Evolutionary conservation across 306 rosid species (phyloP).

Genomic region (Albizia julibrissin): DNA sequence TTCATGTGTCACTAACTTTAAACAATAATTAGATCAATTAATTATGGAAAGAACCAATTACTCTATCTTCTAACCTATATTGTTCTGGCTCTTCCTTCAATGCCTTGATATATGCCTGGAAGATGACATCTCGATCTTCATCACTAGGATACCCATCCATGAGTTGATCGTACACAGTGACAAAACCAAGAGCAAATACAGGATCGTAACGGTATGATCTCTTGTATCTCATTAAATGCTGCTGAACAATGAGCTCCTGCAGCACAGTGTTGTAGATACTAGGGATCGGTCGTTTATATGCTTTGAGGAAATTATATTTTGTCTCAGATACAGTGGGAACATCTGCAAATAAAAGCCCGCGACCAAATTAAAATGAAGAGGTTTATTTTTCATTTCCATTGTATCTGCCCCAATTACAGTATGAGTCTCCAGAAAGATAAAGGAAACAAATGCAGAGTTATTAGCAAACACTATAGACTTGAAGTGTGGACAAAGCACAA

Average conservation of each 20-base stretch:
- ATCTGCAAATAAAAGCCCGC: constrained; percentile 56
- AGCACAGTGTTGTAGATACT: constrained; percentile 85
- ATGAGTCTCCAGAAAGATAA: constrained; percentile 4
- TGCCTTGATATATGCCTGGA: constrained; percentile 81
- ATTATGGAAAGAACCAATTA: constrained; percentile 21
- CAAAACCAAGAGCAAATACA: constrained; percentile 90
- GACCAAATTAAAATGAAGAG: constrained; percentile 24
- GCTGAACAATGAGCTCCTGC: constrained; percentile 97
- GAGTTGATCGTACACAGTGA: constrained; percentile 89
- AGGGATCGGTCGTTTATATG: constrained; percentile 90
- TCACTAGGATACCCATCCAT: constrained; percentile 98
- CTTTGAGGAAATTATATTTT: constrained; percentile 77
- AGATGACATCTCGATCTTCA: constrained; percentile 84
- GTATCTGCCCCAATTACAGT: neutral
- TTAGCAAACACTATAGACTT: neutral
- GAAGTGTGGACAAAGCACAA: neutral
- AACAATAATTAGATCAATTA: neutral
- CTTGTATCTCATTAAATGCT: constrained; percentile 94
- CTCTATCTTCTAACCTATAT: constrained; percentile 67
- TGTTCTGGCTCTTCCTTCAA: constrained; percentile 83
- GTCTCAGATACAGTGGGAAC: constrained; percentile 85
- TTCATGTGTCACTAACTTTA: neutral
- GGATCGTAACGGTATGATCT: constrained; percentile 82
- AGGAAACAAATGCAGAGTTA: constrained; percentile 6
- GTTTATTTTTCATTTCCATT: neutral